phyloP scores from a whole-genome alignment of 2,329 filamentous ascomycete species.

The Penicillium freii region DNA sequence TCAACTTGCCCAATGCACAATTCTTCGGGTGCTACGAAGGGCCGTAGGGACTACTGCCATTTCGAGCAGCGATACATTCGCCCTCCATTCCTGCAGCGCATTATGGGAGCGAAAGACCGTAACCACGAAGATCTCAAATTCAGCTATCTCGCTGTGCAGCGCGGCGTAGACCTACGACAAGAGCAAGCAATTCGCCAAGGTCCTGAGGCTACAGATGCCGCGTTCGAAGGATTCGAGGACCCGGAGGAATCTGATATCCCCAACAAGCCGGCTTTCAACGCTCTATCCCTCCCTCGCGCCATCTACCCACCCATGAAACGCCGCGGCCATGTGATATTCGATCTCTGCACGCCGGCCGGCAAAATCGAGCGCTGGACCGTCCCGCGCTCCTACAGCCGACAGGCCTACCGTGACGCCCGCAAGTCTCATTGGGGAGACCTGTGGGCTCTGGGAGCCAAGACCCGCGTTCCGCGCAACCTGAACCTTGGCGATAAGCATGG shows the following conservation, averaged over 20 bases:
- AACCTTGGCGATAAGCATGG: conserved; percentile 55
- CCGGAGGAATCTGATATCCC: conserved; percentile 22
- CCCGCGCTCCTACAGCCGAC: conserved; percentile 72
- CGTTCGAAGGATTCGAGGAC: conserved; percentile 71
- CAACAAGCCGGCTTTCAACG: conserved; percentile 37
- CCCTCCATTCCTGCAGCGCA: conserved; percentile 74
- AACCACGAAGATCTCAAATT: conserved; percentile 92
- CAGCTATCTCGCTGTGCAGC: conserved; percentile 82
- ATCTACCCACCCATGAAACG: conserved; percentile 82
- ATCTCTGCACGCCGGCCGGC: conserved; percentile 83
- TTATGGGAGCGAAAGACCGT: conserved; percentile 64
- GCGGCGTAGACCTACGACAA: conserved; percentile 63
- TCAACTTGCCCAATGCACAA: conserved; percentile 83
- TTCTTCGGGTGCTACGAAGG: conserved; percentile 64
- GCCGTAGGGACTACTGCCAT: conserved; percentile 85
- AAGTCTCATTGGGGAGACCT: conserved; percentile 91
- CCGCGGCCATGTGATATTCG: conserved; percentile 80
- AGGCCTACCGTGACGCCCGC: conserved; percentile 86
- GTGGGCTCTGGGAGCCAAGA: conserved; percentile 94
- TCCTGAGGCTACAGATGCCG: conserved; percentile 58
- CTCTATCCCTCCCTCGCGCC: conserved; percentile 72
- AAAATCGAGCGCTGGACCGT: conserved; percentile 92
- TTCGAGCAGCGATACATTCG: conserved; percentile 87
- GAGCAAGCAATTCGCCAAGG: conserved; percentile 49
- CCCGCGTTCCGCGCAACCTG: conserved; percentile 61